These are phyloP conservation scores for Xylaria sp. DNA, from an alignment of 2,329 filamentous ascomycete genomes.

Conservation along the genomic window DNA sequence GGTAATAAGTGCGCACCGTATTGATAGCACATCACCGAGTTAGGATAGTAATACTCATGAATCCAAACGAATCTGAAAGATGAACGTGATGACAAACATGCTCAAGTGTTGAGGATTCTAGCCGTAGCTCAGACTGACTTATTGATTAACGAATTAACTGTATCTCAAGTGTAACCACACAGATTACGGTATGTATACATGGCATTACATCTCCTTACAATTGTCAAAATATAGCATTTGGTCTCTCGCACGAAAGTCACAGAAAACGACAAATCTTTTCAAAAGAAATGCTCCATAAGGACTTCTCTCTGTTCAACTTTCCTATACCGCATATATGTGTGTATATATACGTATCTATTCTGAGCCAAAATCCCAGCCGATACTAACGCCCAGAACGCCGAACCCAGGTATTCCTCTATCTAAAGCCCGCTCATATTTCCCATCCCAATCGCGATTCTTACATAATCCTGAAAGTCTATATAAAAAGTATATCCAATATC, in stretches of 20 bases:
- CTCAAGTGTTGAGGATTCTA: not conserved
- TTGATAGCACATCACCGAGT: constrained; percentile 13
- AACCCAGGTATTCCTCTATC: constrained; percentile 1
- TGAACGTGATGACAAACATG: not conserved
- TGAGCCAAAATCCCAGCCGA: not conserved
- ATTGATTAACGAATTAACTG: not conserved
- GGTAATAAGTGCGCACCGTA: constrained; percentile 4
- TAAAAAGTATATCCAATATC: constrained; percentile 1
- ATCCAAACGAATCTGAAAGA: constrained; percentile 10
- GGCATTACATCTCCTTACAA: too few relatives aligned
- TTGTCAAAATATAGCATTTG: not conserved
- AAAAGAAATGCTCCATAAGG: not conserved
- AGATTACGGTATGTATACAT: not conserved
- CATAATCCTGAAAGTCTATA: constrained; percentile 4
- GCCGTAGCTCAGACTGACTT: not conserved
- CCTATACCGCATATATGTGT: not conserved
- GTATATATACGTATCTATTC: constrained; percentile 8
- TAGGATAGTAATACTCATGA: constrained; percentile 34
- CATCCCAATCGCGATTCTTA: not conserved
- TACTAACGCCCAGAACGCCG: constrained; percentile 13
- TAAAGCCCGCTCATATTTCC: constrained; percentile 1
- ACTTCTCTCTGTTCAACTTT: not conserved
- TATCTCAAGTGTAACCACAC: not conserved
- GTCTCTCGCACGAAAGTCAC: not conserved
- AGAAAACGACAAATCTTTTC: not conserved